Base-by-base conservation (phyloP, 768 basidiomycete species). In the Suillus alpinus region DNA sequence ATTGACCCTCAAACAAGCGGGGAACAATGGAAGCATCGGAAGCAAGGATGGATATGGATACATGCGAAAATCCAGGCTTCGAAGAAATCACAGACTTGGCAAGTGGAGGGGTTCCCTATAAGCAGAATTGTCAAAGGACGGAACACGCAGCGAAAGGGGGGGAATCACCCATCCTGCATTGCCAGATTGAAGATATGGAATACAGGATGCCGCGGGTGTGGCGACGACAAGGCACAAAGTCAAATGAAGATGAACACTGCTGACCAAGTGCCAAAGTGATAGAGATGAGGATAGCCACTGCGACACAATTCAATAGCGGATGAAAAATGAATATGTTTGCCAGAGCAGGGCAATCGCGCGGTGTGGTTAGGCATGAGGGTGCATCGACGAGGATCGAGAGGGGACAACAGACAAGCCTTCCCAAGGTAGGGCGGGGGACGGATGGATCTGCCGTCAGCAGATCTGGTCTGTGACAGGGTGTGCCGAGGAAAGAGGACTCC, bases 181-280 rank as follows among this genome's bases (percentile, higher is more conserved):
- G 9, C 29, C 18, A 31, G 32, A 32, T 18, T 10, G 65, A 70
- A 51, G 72, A 72, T 18, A 58, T 70, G 36, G 59, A 60, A 37
- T 60, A 60, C 51, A 43, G 68, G 62, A 67, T 63, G 13, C 57
- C 9, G 44, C 69, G 50, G 62, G 61, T 61, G 53, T 68, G n/a
- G 56, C 14, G 12, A 23, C 14, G 23, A n/a, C n/a, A n/a, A 23
- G 44, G 23, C 41, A 56, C 6, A 4, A 56, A 32, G 23, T 16
- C 20, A 37, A 56, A 20, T 7, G 23, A 39, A 43, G 31, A 41
- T 26, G 55, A 16, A 14, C 20, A 18, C 40, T 31, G 32, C 7
- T 31, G 2, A 10, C 18, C 31, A 50, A 46, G 39, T 40, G 56
- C 7, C 16, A 44, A 13, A 29, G 32, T 57, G n/a, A 56, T 16